These are phyloP conservation scores for Chlorella sorokiniana DNA, from an alignment of 139 green algal genomes.

Conservation along the genomic window DNA sequence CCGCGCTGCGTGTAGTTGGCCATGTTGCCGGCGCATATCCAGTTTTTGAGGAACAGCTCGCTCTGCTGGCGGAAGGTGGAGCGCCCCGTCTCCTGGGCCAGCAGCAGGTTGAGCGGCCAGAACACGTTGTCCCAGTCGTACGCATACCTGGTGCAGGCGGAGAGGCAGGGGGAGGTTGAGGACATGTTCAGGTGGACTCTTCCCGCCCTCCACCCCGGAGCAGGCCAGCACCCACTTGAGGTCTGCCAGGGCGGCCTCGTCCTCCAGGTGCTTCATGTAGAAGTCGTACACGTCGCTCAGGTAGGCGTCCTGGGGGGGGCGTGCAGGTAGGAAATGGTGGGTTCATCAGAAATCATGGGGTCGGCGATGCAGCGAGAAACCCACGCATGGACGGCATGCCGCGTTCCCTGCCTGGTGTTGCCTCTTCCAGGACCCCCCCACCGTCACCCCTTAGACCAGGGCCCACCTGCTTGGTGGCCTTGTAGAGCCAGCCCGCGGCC, in stretches of 20 bases:
- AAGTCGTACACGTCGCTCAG: constrained; percentile 54
- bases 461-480: constrained; percentile 50
- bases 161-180: neutral
- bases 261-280: constrained; percentile 54
- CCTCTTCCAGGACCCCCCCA: too few relatives aligned
- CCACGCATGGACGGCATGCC: neutral
- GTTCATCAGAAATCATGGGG: neutral
- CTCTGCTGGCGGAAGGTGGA: constrained; percentile 51
- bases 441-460: neutral
- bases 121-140: constrained; percentile 64
- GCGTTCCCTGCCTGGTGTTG: neutral
- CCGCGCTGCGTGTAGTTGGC: constrained; percentile 55
- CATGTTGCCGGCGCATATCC: constrained; percentile 55
- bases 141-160: constrained; percentile 14
- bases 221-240: constrained; percentile 29
- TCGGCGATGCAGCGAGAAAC: neutral
- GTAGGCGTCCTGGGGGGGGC: constrained; percentile 52
- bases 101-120: constrained; percentile 59
- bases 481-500: constrained; percentile 73
- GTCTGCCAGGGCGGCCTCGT: constrained; percentile 33
- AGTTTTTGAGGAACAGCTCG: constrained; percentile 54
- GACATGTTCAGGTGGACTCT: neutral
- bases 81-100: constrained; percentile 57
- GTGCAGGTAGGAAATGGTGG: neutral
- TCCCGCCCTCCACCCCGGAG: neutral